Conservation (phyloP, 345 rosid genomes). For the Barbarea vulgaris region DNA sequence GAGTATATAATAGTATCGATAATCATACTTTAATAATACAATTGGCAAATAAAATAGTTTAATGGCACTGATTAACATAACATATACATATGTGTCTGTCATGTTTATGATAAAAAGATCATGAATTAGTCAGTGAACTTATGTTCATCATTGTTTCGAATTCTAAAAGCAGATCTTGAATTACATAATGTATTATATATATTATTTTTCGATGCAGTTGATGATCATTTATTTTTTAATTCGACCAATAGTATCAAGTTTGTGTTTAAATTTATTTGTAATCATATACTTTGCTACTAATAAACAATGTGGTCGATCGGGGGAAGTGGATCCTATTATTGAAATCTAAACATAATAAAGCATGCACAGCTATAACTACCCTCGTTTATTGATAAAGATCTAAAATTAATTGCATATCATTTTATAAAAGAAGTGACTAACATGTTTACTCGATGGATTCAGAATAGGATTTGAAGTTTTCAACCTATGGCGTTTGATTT, state of each 20-base stretch:
- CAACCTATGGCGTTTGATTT: too few species aligned
- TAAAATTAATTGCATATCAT: too few species aligned
- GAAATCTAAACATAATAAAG: conserved; percentile 14
- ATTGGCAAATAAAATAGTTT: conserved; percentile 1
- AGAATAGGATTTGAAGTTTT: too few species aligned
- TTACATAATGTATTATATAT: neutral
- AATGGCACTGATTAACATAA: conserved; percentile 23
- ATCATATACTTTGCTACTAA: conserved; percentile 12
- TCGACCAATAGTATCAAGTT: neutral
- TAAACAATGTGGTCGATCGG: conserved; percentile 14
- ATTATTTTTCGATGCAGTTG: neutral
- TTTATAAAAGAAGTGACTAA: too few species aligned
- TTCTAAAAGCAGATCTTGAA: conserved; percentile 23
- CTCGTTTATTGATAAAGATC: too few species aligned
- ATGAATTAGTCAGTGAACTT: conserved; percentile 18
- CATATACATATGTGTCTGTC: conserved; percentile 9
- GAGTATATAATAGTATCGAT: neutral
- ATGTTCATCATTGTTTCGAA: conserved; percentile 34
- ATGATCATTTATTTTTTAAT: neutral
- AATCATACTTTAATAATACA: neutral
- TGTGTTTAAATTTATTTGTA: neutral
- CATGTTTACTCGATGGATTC: too few species aligned
- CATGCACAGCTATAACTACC: neutral
- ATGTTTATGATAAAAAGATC: conserved; percentile 19
- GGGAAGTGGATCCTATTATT: conserved; percentile 26